Evolutionary conservation across 2,329 filamentous ascomycete genomes (phyloP).

Genomic region (Sporothrix euskadiensis): DNA sequence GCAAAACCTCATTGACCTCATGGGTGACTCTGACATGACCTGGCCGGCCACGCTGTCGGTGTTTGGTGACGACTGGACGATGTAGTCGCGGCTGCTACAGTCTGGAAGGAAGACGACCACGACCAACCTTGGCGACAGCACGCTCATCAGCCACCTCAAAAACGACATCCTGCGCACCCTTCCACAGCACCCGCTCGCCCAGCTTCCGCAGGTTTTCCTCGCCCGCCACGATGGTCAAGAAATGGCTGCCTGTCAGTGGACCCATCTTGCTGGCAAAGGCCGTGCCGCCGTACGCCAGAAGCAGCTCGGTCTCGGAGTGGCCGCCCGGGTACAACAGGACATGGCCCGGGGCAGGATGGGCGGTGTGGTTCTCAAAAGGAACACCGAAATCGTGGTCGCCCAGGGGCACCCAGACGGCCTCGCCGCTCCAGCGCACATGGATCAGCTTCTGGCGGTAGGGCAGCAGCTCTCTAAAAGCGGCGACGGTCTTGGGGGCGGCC

Average conservation of each 20-base stretch:
- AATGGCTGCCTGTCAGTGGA: neutral
- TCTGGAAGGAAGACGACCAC: too few species aligned
- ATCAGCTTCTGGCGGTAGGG: conserved; percentile 7
- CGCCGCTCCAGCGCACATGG: conserved; percentile 9
- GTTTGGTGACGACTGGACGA: neutral
- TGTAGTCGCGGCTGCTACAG: neutral
- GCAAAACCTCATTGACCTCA: conserved; percentile 12
- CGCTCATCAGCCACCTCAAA: neutral
- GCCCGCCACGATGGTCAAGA: neutral
- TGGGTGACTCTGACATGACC: neutral
- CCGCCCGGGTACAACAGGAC: neutral
- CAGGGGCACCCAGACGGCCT: neutral
- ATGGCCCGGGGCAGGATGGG: neutral
- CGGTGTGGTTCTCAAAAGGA: neutral
- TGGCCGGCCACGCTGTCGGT: conserved; percentile 1
- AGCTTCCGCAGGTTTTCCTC: neutral
- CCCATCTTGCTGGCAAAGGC: conserved; percentile 11
- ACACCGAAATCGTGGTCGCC: neutral
- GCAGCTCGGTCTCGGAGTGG: neutral
- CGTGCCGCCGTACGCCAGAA: neutral
- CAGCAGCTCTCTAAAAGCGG: neutral
- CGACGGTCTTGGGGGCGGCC: neutral
- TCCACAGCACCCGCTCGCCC: neutral
- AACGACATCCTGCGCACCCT: neutral
- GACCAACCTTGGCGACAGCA: neutral